These are phyloP conservation scores for Xylaria sp. DNA, from an alignment of 2,329 filamentous ascomycete genomes.

Conservation along the genomic window DNA sequence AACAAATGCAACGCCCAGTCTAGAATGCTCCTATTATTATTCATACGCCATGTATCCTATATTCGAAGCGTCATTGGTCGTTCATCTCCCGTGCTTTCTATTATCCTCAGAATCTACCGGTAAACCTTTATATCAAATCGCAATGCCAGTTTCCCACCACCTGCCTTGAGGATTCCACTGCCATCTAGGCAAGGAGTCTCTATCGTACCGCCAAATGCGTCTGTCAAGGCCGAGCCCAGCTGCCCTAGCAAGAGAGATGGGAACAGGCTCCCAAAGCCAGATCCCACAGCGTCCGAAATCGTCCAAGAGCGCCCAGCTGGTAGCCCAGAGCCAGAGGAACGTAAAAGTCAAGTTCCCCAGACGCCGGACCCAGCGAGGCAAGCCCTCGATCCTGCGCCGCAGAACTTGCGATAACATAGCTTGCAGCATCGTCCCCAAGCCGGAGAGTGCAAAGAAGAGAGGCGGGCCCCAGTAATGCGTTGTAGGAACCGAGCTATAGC, in stretches of 20 bases:
- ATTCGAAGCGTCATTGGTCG: neutral
- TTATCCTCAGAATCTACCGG: neutral
- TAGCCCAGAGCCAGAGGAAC: constrained; percentile 74
- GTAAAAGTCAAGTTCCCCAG: constrained; percentile 71
- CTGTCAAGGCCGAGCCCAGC: constrained; percentile 47
- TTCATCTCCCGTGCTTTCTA: neutral
- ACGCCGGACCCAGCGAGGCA: constrained; percentile 61
- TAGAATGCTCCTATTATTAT: neutral
- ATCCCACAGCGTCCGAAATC: constrained; percentile 80
- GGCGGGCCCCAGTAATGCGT: constrained; percentile 65
- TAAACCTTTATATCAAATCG: constrained; percentile 49
- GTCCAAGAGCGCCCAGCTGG: constrained; percentile 73
- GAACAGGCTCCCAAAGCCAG: constrained; percentile 86
- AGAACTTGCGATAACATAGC: constrained; percentile 41
- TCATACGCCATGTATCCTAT: constrained; percentile 7
- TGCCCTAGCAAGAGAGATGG: constrained; percentile 74
- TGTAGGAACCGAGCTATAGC: constrained; percentile 69
- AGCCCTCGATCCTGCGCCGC: constrained; percentile 9
- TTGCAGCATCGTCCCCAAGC: constrained; percentile 73
- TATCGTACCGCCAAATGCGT: constrained; percentile 69
- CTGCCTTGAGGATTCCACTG: constrained; percentile 61
- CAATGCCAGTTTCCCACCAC: constrained; percentile 69
- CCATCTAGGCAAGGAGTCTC: constrained; percentile 63
- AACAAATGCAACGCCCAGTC: neutral
- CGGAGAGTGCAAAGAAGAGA: constrained; percentile 79